These are phyloP conservation scores for Lagenidium sp. DNA, from an alignment of 352 stramenopile species.

Conservation along the genomic window DNA sequence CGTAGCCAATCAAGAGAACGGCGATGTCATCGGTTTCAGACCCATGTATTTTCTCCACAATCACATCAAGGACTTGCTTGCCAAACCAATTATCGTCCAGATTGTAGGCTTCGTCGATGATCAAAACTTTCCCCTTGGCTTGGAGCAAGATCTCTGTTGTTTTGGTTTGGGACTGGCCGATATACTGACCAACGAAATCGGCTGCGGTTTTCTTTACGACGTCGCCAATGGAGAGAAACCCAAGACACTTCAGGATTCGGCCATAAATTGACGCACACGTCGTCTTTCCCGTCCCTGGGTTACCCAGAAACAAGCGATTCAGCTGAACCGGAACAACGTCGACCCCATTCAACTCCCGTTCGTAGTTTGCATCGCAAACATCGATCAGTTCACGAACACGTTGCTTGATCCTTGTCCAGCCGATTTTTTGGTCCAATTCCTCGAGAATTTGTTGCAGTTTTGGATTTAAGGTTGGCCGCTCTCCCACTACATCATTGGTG, in stretches of 20 bases:
- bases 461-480: conserved; percentile 62
- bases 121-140: conserved; percentile 83
- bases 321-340: conserved; percentile 53
- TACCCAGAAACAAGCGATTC: conserved; percentile 88
- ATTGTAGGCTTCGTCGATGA: conserved; percentile 94
- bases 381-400: conserved; percentile 60
- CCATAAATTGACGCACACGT: conserved; percentile 87
- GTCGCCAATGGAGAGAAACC: conserved; percentile 87
- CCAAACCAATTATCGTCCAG: conserved; percentile 61
- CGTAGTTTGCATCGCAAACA: conserved; percentile 78
- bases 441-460: conserved; percentile 45
- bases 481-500: conserved; percentile 66
- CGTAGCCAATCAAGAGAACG: conserved; percentile 90
- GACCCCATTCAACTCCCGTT: conserved; percentile 61
- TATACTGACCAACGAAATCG: conserved; percentile 75
- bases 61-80: conserved; percentile 75
- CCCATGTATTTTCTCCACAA: conserved; percentile 90
- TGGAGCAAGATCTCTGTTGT: conserved; percentile 76
- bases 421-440: conserved; percentile 69
- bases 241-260: conserved; percentile 76
- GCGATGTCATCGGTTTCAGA: conserved; percentile 84
- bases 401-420: conserved; percentile 74
- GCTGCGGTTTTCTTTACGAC: conserved; percentile 82
- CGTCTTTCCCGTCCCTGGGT: conserved; percentile 90
- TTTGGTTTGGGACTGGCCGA: conserved; percentile 86